phyloP scores from a whole-genome alignment of 176 grass and related monocot species.

The Elaeis guineensis region DNA sequence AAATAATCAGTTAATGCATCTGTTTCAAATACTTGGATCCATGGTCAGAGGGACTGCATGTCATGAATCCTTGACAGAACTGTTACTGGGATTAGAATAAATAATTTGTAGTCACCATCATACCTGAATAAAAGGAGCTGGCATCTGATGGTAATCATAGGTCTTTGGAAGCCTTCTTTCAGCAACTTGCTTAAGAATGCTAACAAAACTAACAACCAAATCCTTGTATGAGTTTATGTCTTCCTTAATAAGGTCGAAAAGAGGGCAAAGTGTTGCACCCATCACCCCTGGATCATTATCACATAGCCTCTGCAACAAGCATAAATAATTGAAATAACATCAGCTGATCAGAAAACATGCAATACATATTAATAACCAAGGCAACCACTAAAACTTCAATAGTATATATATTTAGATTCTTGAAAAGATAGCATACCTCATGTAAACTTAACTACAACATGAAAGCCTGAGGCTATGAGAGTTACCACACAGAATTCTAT shows the following conservation, averaged over 20 bases:
- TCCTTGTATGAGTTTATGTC: slow-evolving; percentile 93
- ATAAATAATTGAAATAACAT: slow-evolving; percentile 7
- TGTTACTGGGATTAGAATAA: not conserved
- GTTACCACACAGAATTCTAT: too few relatives aligned
- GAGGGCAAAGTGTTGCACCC: slow-evolving; percentile 83
- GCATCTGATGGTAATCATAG: slow-evolving; percentile 99
- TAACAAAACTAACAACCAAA: slow-evolving; percentile 85
- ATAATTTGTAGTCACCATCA: not conserved
- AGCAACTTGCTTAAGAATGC: slow-evolving; percentile 97
- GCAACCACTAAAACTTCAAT: too few relatives aligned
- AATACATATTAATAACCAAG: too few relatives aligned
- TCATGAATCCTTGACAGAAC: not conserved
- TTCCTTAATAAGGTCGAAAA: slow-evolving; percentile 84
- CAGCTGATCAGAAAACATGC: too few relatives aligned
- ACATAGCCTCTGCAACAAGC: slow-evolving; percentile 62
- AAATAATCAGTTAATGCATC: too few relatives aligned
- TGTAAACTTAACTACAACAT: too few relatives aligned
- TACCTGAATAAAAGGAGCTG: slow-evolving; percentile 98
- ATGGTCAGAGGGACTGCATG: too few relatives aligned
- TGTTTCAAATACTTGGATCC: too few relatives aligned
- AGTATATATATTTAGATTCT: too few relatives aligned
- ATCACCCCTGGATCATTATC: slow-evolving; percentile 98
- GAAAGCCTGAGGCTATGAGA: too few relatives aligned
- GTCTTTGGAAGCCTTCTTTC: slow-evolving; percentile 94
- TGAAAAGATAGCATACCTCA: too few relatives aligned